Evolutionary conservation across 257 asterid species (phyloP).

Genomic region (Fraxinus americana): DNA sequence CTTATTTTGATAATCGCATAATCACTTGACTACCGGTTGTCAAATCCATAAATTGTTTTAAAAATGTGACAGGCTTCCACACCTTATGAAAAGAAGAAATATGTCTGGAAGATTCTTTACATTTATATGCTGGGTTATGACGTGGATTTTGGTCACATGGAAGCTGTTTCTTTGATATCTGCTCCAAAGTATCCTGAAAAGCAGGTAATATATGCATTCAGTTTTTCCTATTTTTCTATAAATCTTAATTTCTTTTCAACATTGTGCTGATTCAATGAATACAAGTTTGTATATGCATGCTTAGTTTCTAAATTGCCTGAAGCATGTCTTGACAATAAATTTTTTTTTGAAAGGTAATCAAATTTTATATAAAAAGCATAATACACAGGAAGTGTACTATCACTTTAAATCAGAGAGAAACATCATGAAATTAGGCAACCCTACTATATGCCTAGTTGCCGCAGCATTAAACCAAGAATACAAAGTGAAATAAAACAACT

Average conservation of each 20-base stretch:
- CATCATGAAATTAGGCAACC: no score
- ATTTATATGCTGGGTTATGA: constrained; percentile 98
- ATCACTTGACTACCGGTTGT: constrained; percentile 11
- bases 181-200: constrained; percentile 99
- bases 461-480: no score
- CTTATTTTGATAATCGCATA: background rate
- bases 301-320: background rate
- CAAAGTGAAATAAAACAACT: no score
- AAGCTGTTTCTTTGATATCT: constrained; percentile 95
- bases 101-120: constrained; percentile 99
- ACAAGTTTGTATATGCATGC: background rate
- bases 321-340: background rate
- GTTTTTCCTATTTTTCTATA: constrained; percentile 3
- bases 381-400: no score
- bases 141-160: constrained; percentile 99
- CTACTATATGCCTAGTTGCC: no score
- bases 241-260: background rate
- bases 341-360: no score
- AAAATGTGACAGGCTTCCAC: constrained; percentile 67
- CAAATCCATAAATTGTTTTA: constrained; percentile 1
- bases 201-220: constrained; percentile 60
- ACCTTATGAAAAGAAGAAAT: constrained; percentile 96
- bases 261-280: background rate
- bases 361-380: no score
- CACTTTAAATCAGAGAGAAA: no score